Evolutionary conservation across 1,284 basidiomycete genomes (phyloP), one percentile per base, ranked within the genome.

Genomic region (Ustilago crameri): DNA sequence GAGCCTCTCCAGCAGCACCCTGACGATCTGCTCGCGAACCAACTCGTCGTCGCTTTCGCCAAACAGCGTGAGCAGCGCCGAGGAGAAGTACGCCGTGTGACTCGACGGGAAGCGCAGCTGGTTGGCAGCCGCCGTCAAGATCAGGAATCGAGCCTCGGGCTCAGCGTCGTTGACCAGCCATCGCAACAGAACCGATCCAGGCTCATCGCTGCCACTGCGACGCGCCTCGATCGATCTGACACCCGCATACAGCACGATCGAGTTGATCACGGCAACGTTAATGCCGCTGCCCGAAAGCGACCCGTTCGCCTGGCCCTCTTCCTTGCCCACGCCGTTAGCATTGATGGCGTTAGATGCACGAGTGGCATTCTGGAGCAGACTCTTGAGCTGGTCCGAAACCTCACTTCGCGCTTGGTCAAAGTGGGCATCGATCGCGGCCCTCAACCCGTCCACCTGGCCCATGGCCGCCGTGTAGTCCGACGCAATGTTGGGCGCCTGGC

Each of bases 91-190:
- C 14, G 77, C 74, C 18, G 82, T 79, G 78, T 84, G 84, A 27
- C 75, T 73, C 40, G 76, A 78, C 2, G 84, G 83, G 75, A 76
- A 85, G 78, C 96, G 92, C 65, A 98, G 87, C 84, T 98, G 95
- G 79, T 96, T 89, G 35, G 93, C 91, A 80, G 94, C 91, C 18
- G 93, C 90, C 72, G 90, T 93, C 71, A 97, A 86, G 72, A 98
- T 87, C 83, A 97, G 90, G 85, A 96, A 93, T 88, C 96, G 92
- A 91, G 94, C 93, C 89, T 98, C 96, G 40, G 90, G 88, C 78
- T 97, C 94, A 67, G 96, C 86, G 70, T 92, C 91, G 61, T 88
- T 87, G 40, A 91, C 90, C 58, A 98, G 86, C 83, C 91, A 56
- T 24, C 50, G 49, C 73, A 97, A 85, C 45, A 93, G 87, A 58